Evolutionary conservation across 75 land plant genomes (phyloP), one percentile per base, ranked within the genome.

Genomic region (Pinus albicaulis): DNA sequence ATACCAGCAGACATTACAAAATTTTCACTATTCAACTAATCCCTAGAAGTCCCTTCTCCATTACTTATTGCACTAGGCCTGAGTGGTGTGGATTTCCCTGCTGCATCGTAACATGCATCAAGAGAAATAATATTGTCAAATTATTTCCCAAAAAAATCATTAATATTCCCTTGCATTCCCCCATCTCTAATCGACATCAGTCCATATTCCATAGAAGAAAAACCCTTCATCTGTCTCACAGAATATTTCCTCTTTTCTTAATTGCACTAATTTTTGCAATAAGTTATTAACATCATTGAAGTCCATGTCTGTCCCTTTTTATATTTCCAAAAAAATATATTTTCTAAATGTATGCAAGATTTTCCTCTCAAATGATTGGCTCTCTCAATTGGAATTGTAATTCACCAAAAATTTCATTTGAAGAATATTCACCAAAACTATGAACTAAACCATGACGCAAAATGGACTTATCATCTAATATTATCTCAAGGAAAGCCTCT

Each of bases 371-470:
- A 31, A 1, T 1, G 1, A 31, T 31, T 31, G 1, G 25, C 7
- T 75, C 84, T 6, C 65, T 55, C 20, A 24, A 72, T 17, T 79
- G 77, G 68, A 13, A 73, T 24, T 81, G 73, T 52, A 82, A 82
- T 24, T 90, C 89, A 7, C 72, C 73, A 36, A 88, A 92, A 84
- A 89, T 90, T 65, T 85, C 91, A 74, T 84, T 90, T 77, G 90
- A 88, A 62, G 84, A 87, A 41, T 87, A 85, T 12, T 84, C 88
- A 78, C 79, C 60, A 19, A 70, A 83, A 36, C 63, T 80, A 80
- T 72, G 73, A 66, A 73, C 22, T n/a, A 57, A 16, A 63, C 80
- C 80, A 55, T 68, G 76, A 75, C 28, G 56, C 20, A 28, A 17
- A 22, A 71, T 66, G 15, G 73, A 78, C 36, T 81, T 71, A 70